Base-by-base conservation (phyloP, 2,329 filamentous ascomycete species). In the Hyphodiscus sp. region DNA sequence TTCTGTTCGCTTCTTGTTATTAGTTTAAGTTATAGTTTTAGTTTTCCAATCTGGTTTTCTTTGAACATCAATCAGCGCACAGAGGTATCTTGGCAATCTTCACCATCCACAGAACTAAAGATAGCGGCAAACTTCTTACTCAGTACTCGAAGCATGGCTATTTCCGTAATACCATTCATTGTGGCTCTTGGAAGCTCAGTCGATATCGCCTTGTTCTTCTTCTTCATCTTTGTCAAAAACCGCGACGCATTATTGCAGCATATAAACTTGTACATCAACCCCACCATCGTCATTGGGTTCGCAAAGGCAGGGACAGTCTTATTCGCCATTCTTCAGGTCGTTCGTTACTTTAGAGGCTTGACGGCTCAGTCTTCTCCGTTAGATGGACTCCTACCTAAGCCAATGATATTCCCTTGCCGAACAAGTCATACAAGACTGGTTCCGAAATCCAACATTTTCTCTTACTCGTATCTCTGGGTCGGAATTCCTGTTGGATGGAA, bases 381-480 rank as follows among this genome's bases (percentile, higher is more conserved):
- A 16, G 42, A 52, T 38, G 50, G 51, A 6, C 58, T 58, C 29
- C 53, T 57, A 18, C 20, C 57, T 2, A 64, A 62, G 49, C 76
- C 80, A 2, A 69, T 82, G 52, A 69, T 91, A 13, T 80, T 90
- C 43, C 84, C 85, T 8, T 82, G 82, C 61, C 74, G 72, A 45
- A 88, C 83, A 15, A 82, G 77, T 1, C 87, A 91, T 66, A 73
- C 78, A 3, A 76, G 86, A 18, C 66, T 86, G n/a, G 83, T 85
- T 53, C 87, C 87, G 0, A 76, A 81, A 63, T 80, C 77, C 54
- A 83, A 90, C 65, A 76, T 76, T 0, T 91, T 91, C 63, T 73
- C 73, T 0, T 89, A 89, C 65, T 83, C 84, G 0, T 89, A 90
- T 66, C 76, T 91, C 1, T 74, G 84, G 45, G 81, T 83, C 23